These are phyloP conservation scores for Mycena albidolilacea DNA, from an alignment of 768 basidiomycete species.

Conservation along the genomic window DNA sequence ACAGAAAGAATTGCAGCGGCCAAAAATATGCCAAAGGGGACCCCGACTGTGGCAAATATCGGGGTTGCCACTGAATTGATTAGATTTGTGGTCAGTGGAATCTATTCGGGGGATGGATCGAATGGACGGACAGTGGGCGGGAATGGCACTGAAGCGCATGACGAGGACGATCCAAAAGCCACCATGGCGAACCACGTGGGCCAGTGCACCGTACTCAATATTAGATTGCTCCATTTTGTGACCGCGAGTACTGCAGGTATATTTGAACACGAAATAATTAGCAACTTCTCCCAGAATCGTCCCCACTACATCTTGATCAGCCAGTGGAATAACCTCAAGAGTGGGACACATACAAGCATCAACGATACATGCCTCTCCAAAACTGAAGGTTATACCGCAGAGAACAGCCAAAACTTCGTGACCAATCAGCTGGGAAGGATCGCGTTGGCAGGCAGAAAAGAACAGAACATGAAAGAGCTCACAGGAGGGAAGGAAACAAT, in stretches of 20 bases:
- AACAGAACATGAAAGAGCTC: neutral
- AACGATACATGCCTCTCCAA: slow-evolving; percentile 17
- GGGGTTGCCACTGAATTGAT: slow-evolving; percentile 80
- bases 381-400: slow-evolving; percentile 79
- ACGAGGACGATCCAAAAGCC: slow-evolving; percentile 88
- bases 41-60: slow-evolving; percentile 90
- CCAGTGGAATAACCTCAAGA: slow-evolving; percentile 64
- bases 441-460: neutral
- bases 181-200: slow-evolving; percentile 84
- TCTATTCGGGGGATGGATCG: neutral
- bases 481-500: slow-evolving; percentile 32
- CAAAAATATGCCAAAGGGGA: slow-evolving; percentile 81
- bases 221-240: slow-evolving; percentile 73
- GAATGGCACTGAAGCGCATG: slow-evolving; percentile 84
- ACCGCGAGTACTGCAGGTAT: slow-evolving; percentile 79
- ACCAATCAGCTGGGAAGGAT: slow-evolving; percentile 77
- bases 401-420: slow-evolving; percentile 92
- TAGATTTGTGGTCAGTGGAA: neutral
- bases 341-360: slow-evolving; percentile 56
- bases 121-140: slow-evolving; percentile 79
- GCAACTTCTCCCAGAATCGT: slow-evolving; percentile 89
- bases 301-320: slow-evolving; percentile 58
- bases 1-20: slow-evolving; percentile 85
- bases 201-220: slow-evolving; percentile 73
- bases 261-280: slow-evolving; percentile 91